Evolutionary conservation across 2,329 filamentous ascomycete species (phyloP).

Genomic region (Cladosporium oxysporum): DNA sequence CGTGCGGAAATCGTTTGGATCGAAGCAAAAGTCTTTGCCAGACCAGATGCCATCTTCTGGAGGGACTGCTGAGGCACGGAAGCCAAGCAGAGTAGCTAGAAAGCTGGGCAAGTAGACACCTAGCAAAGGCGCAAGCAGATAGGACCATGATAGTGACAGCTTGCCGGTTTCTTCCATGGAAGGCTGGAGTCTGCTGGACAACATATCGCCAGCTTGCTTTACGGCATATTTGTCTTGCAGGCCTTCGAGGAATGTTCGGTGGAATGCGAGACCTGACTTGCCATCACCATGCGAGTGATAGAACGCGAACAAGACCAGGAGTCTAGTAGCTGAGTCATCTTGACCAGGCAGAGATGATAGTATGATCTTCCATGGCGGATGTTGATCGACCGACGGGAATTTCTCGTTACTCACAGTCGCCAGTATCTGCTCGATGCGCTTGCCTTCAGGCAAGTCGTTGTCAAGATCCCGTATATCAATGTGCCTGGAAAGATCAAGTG

Average conservation of each 20-base stretch:
- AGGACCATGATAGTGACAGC: slow-evolving; percentile 49
- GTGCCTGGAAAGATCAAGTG: slow-evolving; percentile 44
- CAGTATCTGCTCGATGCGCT: slow-evolving; percentile 32
- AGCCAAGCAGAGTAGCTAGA: neutral
- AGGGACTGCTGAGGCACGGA: neutral
- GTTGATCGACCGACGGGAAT: slow-evolving; percentile 28
- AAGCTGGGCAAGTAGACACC: slow-evolving; percentile 25
- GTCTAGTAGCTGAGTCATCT: neutral
- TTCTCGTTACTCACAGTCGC: slow-evolving; percentile 39
- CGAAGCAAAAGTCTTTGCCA: slow-evolving; percentile 14
- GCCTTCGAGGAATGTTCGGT: slow-evolving; percentile 42
- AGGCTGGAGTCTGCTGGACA: slow-evolving; percentile 28
- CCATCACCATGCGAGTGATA: slow-evolving; percentile 51
- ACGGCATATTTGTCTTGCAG: neutral
- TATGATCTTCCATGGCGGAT: slow-evolving; percentile 49
- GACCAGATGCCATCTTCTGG: neutral
- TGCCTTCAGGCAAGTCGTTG: slow-evolving; percentile 18
- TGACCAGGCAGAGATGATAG: slow-evolving; percentile 33
- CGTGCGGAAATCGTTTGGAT: slow-evolving; percentile 27
- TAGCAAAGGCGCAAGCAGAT: slow-evolving; percentile 45
- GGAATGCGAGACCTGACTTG: slow-evolving; percentile 45
- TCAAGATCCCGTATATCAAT: slow-evolving; percentile 36
- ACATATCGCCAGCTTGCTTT: neutral
- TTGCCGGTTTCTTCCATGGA: slow-evolving; percentile 43
- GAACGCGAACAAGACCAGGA: slow-evolving; percentile 42